Evolutionary conservation across 768 basidiomycete genomes (phyloP), one percentile per base, ranked within the genome.

Genomic region (Punctularia strigosozonata): DNA sequence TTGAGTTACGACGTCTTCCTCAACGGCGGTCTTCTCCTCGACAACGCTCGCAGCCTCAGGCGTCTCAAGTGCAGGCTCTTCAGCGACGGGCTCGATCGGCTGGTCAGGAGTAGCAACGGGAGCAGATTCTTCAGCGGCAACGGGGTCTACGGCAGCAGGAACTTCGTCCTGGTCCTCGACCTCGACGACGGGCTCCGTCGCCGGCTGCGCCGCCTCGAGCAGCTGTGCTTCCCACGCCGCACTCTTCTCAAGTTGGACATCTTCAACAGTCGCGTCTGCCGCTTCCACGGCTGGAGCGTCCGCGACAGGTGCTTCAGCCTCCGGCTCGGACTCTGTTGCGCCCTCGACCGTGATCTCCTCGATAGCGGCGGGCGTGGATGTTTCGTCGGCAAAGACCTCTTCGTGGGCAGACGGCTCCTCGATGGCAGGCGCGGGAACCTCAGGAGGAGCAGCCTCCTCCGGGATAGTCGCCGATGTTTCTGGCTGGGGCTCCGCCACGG

Each of bases 261-360:
- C 37, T 14, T 31, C 21, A 7, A 33, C 33, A 17, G 26, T 25
- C 14, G 20, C 26, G 14, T 45, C 42, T 25, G 43, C 20, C 4
- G 38, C 25, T n/a, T 36, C 34, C 14, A 17, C 28, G 14, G 33
- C 18, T 25, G 40, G 33, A 33, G 33, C 41, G 31, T 33, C 41
- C 22, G 37, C 38, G 7, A 24, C 31, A 6, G 37, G 14, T 8
- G 17, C 38, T 13, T 34, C 36, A 25, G 19, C 37, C 5, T 17
- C 33, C 14, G 33, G 21, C 26, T 36, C 43, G 8, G 7, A 21
- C 14, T 25, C 20, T 6, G 31, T 30, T 26, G 39, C 47, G 17
- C 31, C 39, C 8, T 39, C 18, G 20, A 23, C 42, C 33, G 33
- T 2, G 28, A 25, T 17, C 4, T 37, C 25, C 28, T 36, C 25